These are phyloP conservation scores for Leishmania tropica DNA, from an alignment of 208 protist genomes.

Conservation along the genomic window DNA sequence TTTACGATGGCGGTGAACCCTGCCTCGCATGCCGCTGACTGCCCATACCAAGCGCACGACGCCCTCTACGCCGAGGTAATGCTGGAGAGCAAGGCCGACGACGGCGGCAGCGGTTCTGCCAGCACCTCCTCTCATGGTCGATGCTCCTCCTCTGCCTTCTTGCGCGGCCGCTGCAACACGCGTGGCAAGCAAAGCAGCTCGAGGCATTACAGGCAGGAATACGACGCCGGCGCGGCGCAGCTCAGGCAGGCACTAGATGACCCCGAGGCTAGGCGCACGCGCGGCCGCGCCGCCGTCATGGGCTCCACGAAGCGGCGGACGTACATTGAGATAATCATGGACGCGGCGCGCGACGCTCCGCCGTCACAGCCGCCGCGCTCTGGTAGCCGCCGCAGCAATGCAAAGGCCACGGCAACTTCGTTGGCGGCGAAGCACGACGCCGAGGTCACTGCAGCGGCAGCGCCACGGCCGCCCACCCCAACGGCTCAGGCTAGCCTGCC, in stretches of 20 bases:
- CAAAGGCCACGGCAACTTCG: neutral
- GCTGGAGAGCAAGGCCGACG: neutral
- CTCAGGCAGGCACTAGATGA: conserved; percentile 1
- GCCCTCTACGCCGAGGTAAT: conserved; percentile 34
- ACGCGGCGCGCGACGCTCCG: conserved; percentile 23
- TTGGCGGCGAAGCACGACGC: neutral
- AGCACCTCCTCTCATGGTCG: neutral
- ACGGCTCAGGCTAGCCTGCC: neutral
- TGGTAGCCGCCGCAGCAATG: neutral
- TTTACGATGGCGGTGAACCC: conserved; percentile 74
- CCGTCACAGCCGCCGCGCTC: neutral
- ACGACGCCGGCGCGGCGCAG: neutral
- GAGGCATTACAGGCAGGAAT: neutral
- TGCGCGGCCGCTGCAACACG: neutral
- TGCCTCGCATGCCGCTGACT: conserved; percentile 59
- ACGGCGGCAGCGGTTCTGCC: neutral
- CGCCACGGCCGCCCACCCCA: neutral
- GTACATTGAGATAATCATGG: conserved; percentile 31
- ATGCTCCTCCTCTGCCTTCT: neutral
- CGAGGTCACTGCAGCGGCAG: neutral
- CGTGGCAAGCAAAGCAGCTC: neutral
- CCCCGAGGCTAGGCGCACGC: neutral
- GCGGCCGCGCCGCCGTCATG: conserved; percentile 25
- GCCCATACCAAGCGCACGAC: conserved; percentile 52
- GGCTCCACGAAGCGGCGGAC: conserved; percentile 27